Evolutionary conservation across 306 rosid genomes (phyloP), one percentile per base, ranked within the genome.

Genomic region (Malus sieversii): DNA sequence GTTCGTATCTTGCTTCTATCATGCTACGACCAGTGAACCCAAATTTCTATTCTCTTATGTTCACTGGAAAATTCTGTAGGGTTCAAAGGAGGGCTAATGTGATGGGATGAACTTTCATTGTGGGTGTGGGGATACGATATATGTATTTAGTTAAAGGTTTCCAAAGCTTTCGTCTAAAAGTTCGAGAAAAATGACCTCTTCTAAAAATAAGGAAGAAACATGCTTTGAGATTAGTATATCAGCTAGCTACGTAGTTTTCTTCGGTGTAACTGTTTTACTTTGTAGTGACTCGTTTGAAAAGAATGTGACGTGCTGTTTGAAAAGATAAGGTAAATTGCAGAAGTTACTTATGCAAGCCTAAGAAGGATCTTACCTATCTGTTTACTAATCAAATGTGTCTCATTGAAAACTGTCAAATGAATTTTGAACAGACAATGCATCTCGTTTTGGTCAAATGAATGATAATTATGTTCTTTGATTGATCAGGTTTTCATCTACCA

Each of bases 401-500:
- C 66, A 13, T 29, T 1, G n/a, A 62, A 29, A 27, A 13, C n/a
- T 62, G 66, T 30, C 66, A 6, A 27, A 13, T 6, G 10, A 6
- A 62, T 62, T 29, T 62, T 62, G 20, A 29, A 62, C 63, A 4
- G 32, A 59, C 16, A 59, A 59, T 59, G 66, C 66, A 62, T 62
- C 40, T 62, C 4, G 15, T 61, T 29, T 29, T 62, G 20, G 30
- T 62, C 12, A 29, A 62, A 57, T 66, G 8, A 4, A 29, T 13
- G 13, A 58, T 22, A 53, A 40, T 55, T 68, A 1, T 76, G 2
- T 68, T 78, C 3, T 53, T 72, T 77, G 72, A 66, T 79, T 87
- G 70, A 78, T 62, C 77, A 96, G 99, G 98, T 96, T 78, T 92
- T 90, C 75, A n/a, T 96, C 77, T 96, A 92, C 87, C 98, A 96